Evolutionary conservation across 1,139 yeast genomes (phyloP).

Genomic region (Meyerozyma carpophila): DNA sequence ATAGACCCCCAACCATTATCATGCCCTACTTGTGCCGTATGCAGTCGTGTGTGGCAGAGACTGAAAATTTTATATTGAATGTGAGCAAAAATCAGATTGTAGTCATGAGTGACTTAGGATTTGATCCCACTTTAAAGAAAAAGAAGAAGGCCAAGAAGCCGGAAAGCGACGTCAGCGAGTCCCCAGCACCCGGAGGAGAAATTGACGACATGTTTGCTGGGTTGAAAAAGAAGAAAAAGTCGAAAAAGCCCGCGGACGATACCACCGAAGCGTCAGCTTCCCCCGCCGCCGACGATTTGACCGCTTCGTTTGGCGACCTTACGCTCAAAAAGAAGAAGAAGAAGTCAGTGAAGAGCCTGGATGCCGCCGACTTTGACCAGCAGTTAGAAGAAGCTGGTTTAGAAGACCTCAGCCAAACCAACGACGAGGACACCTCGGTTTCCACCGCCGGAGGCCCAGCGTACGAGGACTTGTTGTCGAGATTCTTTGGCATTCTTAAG

Average conservation of each 20-base stretch:
- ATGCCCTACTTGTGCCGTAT: background rate
- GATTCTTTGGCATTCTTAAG: slow-evolving; percentile 82
- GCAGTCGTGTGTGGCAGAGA: background rate
- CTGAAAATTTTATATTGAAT: slow-evolving; percentile 1
- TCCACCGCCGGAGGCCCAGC: slow-evolving; percentile 56
- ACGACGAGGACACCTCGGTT: slow-evolving; percentile 18
- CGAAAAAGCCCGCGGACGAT: slow-evolving; percentile 36
- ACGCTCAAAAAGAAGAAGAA: slow-evolving; percentile 74
- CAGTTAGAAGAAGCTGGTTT: slow-evolving; percentile 90
- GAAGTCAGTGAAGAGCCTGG: slow-evolving; percentile 55
- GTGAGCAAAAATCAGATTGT: background rate
- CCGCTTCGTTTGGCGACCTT: slow-evolving; percentile 67
- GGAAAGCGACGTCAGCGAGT: slow-evolving; percentile 27
- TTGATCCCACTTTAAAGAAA: slow-evolving; percentile 76
- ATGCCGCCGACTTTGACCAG: slow-evolving; percentile 77
- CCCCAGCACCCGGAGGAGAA: slow-evolving; percentile 24
- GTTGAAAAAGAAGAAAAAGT: slow-evolving; percentile 49
- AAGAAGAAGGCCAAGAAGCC: slow-evolving; percentile 68
- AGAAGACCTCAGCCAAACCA: slow-evolving; percentile 27
- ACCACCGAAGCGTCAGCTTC: slow-evolving; percentile 28
- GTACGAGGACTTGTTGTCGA: slow-evolving; percentile 69
- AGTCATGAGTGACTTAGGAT: slow-evolving; percentile 58
- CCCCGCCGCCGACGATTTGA: slow-evolving; percentile 40
- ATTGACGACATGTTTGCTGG: slow-evolving; percentile 52
- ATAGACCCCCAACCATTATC: background rate